Base-by-base conservation (phyloP, 352 stramenopile genomes). In the Hyaloperonospora arabidopsidis region DNA sequence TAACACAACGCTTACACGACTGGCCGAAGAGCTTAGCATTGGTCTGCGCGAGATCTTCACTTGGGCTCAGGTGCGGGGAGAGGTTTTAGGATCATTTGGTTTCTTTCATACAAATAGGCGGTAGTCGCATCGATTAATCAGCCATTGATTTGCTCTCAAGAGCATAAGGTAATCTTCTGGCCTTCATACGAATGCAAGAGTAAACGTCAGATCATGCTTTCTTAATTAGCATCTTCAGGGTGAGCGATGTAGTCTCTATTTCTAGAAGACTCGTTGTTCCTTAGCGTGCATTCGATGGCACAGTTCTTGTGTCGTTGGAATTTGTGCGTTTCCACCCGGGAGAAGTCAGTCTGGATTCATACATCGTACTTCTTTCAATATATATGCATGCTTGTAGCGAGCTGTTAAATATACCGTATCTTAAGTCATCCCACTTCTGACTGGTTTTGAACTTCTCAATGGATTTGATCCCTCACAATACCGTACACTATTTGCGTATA, bases 121-220 rank as follows among this genome's bases (percentile, higher is more conserved):
- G 21, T 53, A 52, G 25, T 39, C 65, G 81, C 81, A 92, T 87
- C 81, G 76, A 92, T 89, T 92, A 89, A 92, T 92, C 81, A 92
- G 81, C 81, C 81, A 82, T 66, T 84, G 77, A 83, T 88, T 77
- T 49, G 35, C 54, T 59, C 53, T 48, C 17, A 61, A 46, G 51
- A 65, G 54, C 44, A 19, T 57, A 29, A 65, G 25, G 65, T 89
- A 77, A 87, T 84, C 78, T 87, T 74, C 56, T 87, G 81, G 81
- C 81, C 79, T 92, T 92, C 81, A 92, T 92, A 88, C 76, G 76
- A 49, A 87, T 92, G 81, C 81, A 70, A 92, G 38, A 92, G 65
- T 22, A 34, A 82, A 82, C 74, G 54, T 68, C 18, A 65, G 59
- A 70, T 72, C 79, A 68, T 72, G 79, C 67, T 72, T 89, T 76